Base-by-base conservation (phyloP, 768 basidiomycete species). In the Amanita phalloides region DNA sequence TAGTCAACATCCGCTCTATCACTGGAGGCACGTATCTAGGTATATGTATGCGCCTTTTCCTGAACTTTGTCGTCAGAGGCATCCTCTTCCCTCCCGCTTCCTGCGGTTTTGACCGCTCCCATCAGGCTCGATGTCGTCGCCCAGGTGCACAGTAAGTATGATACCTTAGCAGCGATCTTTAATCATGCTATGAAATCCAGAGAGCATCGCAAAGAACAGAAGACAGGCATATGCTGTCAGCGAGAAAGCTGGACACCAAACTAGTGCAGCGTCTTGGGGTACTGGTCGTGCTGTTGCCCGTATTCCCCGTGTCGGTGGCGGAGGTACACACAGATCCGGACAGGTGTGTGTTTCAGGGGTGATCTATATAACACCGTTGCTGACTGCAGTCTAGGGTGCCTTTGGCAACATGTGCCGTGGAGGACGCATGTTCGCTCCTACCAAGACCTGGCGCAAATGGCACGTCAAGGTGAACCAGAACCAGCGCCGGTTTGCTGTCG, bases 391-490 rank as follows among this genome's bases (percentile, higher is more conserved):
- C 23, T 51, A 95, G 86, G 96, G 91, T 68, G 96, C 96, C 30
- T 98, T 98, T 75, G 96, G 96, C 65, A 98, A 98, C 87, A 98
- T 99, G 96, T 98, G 95, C 79, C 90, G 96, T 71, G 95, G 96
- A 66, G 96, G 96, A 77, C 92, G 96, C 67, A 98, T 99, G 96
- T 98, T 99, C 72, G 95, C 95, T 26, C 96, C 96, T 14, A 98
- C 95, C 74, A 97, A 96, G 79, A 90, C 83, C 66, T 98, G 94
- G 95, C 87, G 95, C 73, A 94, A 84, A 70, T 99, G 96, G 96
- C 96, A 99, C 75, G 89, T 98, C 77, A 99, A 97, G 77, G 90
- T 97, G 55, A 94, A 94, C 84, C 90, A 93, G 78, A 95, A 94
- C 81, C 94, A 98, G 74, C 90, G 90, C 68, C 89, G 96, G 58